Conservation (phyloP, 257 asterid genomes). For the Mitragyna speciosa region DNA sequence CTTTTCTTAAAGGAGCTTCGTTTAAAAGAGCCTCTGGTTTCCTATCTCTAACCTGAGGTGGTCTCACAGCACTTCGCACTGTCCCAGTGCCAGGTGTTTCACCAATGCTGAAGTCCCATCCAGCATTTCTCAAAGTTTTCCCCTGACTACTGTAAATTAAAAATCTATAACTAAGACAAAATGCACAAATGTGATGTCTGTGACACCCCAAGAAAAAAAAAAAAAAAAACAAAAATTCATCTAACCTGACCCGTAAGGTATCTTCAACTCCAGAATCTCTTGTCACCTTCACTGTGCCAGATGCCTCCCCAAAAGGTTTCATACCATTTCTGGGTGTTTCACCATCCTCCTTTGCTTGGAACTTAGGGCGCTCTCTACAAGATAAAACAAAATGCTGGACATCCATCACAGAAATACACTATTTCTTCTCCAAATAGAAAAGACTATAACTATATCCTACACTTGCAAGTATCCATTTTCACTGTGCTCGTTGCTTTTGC, state of each 20-base stretch:
- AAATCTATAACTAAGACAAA: constrained; percentile 30
- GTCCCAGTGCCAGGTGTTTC: constrained; percentile 77
- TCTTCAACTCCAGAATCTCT: constrained; percentile 40
- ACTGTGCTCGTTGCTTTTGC: background rate
- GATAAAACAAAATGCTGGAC: constrained; percentile 12
- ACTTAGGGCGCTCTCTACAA: constrained; percentile 55
- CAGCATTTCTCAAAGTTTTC: constrained; percentile 58
- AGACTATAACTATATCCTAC: background rate
- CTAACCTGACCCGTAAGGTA: constrained; percentile 57
- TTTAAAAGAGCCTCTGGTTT: constrained; percentile 60
- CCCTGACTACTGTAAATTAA: constrained; percentile 59
- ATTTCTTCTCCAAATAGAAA: background rate
- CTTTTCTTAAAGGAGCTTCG: constrained; percentile 56
- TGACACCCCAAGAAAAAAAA: background rate
- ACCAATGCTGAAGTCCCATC: constrained; percentile 98
- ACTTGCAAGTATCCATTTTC: background rate
- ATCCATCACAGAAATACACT: background rate
- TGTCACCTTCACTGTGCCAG: constrained; percentile 49
- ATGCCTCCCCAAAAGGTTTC: constrained; percentile 46
- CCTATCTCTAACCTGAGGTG: constrained; percentile 89
- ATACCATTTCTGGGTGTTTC: constrained; percentile 37
- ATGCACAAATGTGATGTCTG: constrained; percentile 4
- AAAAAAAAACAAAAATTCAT: constrained; percentile 30
- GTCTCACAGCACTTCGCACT: constrained; percentile 74
- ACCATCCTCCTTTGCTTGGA: constrained; percentile 43